Evolutionary conservation across 2,329 filamentous ascomycete species (phyloP).

Genomic region (Atkinsonella hypoxylon): DNA sequence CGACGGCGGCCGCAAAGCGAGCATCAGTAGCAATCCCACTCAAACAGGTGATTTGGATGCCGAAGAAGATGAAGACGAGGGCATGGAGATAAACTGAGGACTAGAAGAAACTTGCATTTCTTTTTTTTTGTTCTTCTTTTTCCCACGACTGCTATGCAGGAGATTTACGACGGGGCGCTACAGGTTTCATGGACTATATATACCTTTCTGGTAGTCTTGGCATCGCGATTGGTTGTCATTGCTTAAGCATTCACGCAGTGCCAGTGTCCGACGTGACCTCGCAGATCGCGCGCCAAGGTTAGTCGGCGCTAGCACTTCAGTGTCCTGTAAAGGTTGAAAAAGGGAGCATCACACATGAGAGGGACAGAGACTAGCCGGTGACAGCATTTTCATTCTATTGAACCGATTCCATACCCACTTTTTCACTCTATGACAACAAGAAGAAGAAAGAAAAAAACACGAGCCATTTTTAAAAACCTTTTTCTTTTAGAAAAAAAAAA

Average conservation of each 20-base stretch:
- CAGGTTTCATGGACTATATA: no score
- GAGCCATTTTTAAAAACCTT: background rate
- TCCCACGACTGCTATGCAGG: background rate
- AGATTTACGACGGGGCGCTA: no score
- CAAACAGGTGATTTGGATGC: slow-evolving; percentile 40
- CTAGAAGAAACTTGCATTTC: background rate
- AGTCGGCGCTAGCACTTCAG: no score
- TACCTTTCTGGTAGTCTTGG: no score
- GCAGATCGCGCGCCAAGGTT: no score
- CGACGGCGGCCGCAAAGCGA: slow-evolving; percentile 41
- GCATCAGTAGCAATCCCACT: slow-evolving; percentile 46
- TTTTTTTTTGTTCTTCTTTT: background rate
- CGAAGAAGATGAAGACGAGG: slow-evolving; percentile 46
- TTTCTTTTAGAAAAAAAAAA: background rate
- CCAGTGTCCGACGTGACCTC: no score
- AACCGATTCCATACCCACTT: background rate
- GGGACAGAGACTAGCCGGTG: slow-evolving; percentile 2
- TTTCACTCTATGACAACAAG: slow-evolving; percentile 7
- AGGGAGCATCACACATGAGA: background rate
- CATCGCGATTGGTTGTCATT: no score
- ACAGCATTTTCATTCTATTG: slow-evolving; percentile 9
- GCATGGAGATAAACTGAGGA: slow-evolving; percentile 43
- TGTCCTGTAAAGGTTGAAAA: no score
- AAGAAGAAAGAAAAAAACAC: background rate
- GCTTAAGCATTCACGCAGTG: no score